Percentiles rank a stretch among this genome's conserved stretches.
Evolutionary conservation across 257 asterid species (phyloP).

Genomic region (Nicotiana undulata): DNA sequence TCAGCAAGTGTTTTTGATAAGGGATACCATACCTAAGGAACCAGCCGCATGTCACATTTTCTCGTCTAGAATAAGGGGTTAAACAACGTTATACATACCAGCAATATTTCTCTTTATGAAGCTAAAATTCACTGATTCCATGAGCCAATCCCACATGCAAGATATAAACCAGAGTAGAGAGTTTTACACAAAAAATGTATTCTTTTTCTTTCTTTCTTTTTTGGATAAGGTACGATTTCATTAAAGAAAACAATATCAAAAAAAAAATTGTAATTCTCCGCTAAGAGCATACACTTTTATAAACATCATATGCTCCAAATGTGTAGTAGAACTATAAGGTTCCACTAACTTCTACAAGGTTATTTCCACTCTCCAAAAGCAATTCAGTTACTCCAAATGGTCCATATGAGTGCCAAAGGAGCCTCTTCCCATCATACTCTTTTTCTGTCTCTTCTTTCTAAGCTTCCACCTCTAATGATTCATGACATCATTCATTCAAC

Average conservation of each 20-base stretch:
- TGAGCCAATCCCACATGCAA: background rate
- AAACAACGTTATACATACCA: background rate
- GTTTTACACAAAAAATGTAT: background rate
- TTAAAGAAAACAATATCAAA: no score
- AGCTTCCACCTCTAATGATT: background rate
- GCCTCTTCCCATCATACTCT: background rate
- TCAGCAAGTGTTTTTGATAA: slow-evolving; percentile 82
- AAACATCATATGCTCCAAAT: background rate
- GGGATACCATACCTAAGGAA: slow-evolving; percentile 69
- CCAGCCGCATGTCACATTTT: background rate
- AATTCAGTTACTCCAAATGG: background rate
- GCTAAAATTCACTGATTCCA: background rate
- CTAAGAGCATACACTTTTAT: background rate
- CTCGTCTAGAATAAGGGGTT: background rate
- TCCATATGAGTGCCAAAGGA: background rate
- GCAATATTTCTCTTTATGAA: background rate
- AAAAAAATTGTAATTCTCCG: background rate
- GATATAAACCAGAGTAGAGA: background rate
- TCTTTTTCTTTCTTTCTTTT: no score
- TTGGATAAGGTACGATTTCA: no score
- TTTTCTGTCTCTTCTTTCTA: background rate
- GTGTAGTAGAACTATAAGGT: background rate
- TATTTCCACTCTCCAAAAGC: background rate
- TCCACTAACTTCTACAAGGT: background rate
- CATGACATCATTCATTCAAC: no score